A percentile compares a stretch with the other conserved stretches of the same genome.
These are phyloP conservation scores for Fraxinus velutina DNA, from an alignment of 305 asterid genomes.

Conservation along the genomic window DNA sequence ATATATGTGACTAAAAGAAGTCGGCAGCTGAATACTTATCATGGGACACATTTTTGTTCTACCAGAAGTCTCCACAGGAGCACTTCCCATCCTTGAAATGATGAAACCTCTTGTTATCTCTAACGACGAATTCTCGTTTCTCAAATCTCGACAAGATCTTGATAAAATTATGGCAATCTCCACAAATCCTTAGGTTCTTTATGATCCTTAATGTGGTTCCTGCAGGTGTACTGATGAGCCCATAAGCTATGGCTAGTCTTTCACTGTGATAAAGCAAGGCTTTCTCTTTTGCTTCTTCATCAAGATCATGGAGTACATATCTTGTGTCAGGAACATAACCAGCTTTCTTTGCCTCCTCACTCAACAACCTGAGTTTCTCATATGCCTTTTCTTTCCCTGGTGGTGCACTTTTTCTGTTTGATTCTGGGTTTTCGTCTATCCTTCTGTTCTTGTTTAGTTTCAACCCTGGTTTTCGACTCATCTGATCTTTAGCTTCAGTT, in stretches of 20 bases:
- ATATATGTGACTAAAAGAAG: not conserved
- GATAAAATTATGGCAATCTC: slow-evolving; percentile 65
- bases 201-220: slow-evolving; percentile 54
- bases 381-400: slow-evolving; percentile 35
- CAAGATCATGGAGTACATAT: slow-evolving; percentile 43
- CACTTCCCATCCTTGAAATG: slow-evolving; percentile 65
- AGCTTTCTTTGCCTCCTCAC: slow-evolving; percentile 34
- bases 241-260: slow-evolving; percentile 60
- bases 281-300: slow-evolving; percentile 49
- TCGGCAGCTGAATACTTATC: not conserved
- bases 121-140: slow-evolving; percentile 46
- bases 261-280: slow-evolving; percentile 66
- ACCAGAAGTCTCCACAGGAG: slow-evolving; percentile 73
- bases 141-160: slow-evolving; percentile 45
- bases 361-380: slow-evolving; percentile 37
- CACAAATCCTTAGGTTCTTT: slow-evolving; percentile 62
- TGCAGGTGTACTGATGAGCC: slow-evolving; percentile 54
- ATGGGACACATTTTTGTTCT: slow-evolving; percentile 15
- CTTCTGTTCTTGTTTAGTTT: slow-evolving; percentile 2
- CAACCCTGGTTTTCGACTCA: not conserved
- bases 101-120: slow-evolving; percentile 73
- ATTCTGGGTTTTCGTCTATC: slow-evolving; percentile 4
- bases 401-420: slow-evolving; percentile 16
- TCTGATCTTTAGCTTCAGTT: slow-evolving; percentile 1
- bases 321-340: slow-evolving; percentile 60